A percentile compares a stretch with the other conserved stretches of the same genome.
These are phyloP conservation scores for Vitis cinerea DNA, from an alignment of 164 flowering plant genomes.

Conservation along the genomic window DNA sequence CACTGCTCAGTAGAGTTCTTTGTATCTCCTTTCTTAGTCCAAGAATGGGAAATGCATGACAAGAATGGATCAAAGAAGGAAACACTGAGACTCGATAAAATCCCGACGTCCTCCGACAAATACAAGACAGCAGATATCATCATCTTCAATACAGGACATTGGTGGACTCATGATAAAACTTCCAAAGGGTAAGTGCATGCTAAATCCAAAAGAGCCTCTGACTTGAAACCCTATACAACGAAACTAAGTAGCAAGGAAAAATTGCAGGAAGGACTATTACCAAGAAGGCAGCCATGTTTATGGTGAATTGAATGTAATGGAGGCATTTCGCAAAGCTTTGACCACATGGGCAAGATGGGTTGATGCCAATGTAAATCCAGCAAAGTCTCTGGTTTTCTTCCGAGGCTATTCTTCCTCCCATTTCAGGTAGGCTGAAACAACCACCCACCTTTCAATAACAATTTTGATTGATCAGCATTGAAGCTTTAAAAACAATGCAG, in stretches of 20 bases:
- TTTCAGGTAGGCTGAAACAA: constrained; percentile 60
- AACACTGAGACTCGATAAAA: constrained; percentile 79
- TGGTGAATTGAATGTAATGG: constrained; percentile 61
- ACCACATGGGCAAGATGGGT: constrained; percentile 96
- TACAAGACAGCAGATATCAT: constrained; percentile 79
- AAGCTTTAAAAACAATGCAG: background rate
- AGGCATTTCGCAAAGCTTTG: constrained; percentile 85
- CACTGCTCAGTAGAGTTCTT: constrained; percentile 82
- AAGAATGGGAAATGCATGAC: constrained; percentile 70
- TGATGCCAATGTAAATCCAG: constrained; percentile 67
- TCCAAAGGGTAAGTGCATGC: constrained; percentile 61
- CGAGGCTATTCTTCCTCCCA: constrained; percentile 93
- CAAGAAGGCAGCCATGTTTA: constrained; percentile 95
- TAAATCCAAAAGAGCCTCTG: background rate
- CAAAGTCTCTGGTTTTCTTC: constrained; percentile 70
- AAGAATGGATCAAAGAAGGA: constrained; percentile 72
- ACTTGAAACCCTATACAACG: background rate
- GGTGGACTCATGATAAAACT: constrained; percentile 99
- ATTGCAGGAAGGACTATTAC: constrained; percentile 84
- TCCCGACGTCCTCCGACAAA: constrained; percentile 51
- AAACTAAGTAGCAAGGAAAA: background rate
- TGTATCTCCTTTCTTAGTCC: constrained; percentile 87
- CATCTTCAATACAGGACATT: constrained; percentile 95
- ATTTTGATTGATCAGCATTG: background rate
- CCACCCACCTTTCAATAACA: background rate